phyloP scores from a whole-genome alignment of 2,329 filamentous ascomycete species.

The Xylaria sp. region DNA sequence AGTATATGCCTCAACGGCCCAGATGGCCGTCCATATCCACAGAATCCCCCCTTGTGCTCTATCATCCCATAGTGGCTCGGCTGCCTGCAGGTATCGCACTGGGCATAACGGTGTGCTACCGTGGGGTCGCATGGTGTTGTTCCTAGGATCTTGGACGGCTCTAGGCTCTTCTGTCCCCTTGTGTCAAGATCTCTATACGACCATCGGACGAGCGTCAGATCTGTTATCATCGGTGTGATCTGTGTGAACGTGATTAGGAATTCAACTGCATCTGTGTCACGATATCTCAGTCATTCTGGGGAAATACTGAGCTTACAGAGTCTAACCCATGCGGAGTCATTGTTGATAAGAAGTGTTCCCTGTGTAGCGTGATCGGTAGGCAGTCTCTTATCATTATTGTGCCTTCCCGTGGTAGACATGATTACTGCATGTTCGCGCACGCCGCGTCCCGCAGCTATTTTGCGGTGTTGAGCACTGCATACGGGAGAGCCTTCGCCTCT shows the following conservation, averaged over 20 bases:
- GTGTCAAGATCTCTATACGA: constrained; percentile 3
- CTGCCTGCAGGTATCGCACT: constrained; percentile 20
- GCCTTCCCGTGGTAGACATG: background rate
- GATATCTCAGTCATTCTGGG: constrained; percentile 5
- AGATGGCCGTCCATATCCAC: constrained; percentile 3
- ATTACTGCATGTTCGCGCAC: constrained; percentile 1
- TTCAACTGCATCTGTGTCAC: constrained; percentile 10
- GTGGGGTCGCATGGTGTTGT: constrained; percentile 13
- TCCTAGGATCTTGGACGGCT: constrained; percentile 19
- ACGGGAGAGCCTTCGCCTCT: too few species aligned
- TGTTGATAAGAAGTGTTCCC: background rate
- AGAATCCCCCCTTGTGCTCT: background rate
- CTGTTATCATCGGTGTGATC: constrained; percentile 3
- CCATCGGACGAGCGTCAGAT: constrained; percentile 6
- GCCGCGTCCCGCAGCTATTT: background rate
- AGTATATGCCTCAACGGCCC: constrained; percentile 25
- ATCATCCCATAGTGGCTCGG: constrained; percentile 1
- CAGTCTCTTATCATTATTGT: background rate
- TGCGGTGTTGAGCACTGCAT: too few species aligned
- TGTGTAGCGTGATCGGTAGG: constrained; percentile 21
- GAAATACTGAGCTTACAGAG: constrained; percentile 1
- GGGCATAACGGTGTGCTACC: background rate
- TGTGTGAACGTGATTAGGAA: background rate
- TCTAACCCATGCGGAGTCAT: background rate
- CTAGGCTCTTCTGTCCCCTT: constrained; percentile 1